These are phyloP conservation scores for Hysterium pulicare DNA, from an alignment of 2,329 filamentous ascomycete species.

Conservation along the genomic window DNA sequence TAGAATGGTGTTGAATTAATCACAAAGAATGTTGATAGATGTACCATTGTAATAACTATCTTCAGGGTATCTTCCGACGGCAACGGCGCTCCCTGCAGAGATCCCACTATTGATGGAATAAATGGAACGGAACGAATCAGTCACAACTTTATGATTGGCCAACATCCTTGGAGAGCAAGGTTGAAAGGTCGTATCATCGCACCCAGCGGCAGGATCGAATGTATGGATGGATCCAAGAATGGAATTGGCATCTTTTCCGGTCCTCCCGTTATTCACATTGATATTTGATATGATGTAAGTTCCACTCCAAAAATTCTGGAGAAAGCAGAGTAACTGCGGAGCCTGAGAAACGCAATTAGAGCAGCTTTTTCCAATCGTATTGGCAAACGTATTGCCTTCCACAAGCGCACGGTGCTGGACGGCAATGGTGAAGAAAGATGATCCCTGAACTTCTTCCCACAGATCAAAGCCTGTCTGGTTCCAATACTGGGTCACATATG, in stretches of 20 bases:
- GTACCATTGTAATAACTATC: slow-evolving; percentile 66
- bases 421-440: slow-evolving; percentile 75
- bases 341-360: slow-evolving; percentile 61
- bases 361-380: slow-evolving; percentile 59
- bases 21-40: too few species aligned
- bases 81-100: slow-evolving; percentile 53
- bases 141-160: slow-evolving; percentile 71
- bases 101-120: slow-evolving; percentile 69
- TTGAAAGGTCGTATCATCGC: slow-evolving; percentile 71
- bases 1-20: background rate
- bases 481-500: slow-evolving; percentile 69
- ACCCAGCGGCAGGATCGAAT: slow-evolving; percentile 65
- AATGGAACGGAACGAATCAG: slow-evolving; percentile 69
- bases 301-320: slow-evolving; percentile 71
- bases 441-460: slow-evolving; percentile 77
- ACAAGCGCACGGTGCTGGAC: slow-evolving; percentile 63
- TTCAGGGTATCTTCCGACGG: slow-evolving; percentile 43
- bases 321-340: slow-evolving; percentile 68
- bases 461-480: slow-evolving; percentile 66
- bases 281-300: slow-evolving; percentile 68
- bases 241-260: slow-evolving; percentile 69
- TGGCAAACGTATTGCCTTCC: slow-evolving; percentile 65
- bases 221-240: slow-evolving; percentile 54
- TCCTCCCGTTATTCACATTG: slow-evolving; percentile 55
- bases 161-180: slow-evolving; percentile 62